Base-by-base conservation (phyloP, 2,329 filamentous ascomycete genomes). In the Neofusicoccum umdonicola region DNA sequence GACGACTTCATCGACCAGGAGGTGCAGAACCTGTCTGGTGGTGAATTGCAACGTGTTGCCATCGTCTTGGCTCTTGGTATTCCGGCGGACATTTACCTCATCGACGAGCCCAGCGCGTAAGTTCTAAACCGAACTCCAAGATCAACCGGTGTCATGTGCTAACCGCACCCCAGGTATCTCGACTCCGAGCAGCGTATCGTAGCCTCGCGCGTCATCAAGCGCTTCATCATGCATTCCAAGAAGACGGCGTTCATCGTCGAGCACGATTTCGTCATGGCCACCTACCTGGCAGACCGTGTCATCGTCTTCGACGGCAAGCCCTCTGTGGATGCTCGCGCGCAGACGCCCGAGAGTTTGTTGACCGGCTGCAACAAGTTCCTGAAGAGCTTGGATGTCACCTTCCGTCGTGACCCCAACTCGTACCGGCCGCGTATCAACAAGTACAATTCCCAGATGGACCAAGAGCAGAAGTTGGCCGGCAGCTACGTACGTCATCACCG, bases 191-290 rank as follows among this genome's bases (percentile, higher is more conserved):
- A 99, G 82, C 94, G 95, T 90, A 97, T 99, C 76, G 89, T 99
- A 72, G 94, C 93, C 67, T 90, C 94, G 51, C 90, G 93, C 76
- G 96, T 99, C 77, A 99, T 99, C 83, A 99, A 99, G 86, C 90
- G 95, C 70, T 99, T 96, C 86, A 99, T 99, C 81, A 99, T 99
- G 95, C 94, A 99, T 84, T 89, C 93, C 73, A 98, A 98, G 88
- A 98, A 98, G 88, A 99, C 95, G 0, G 95, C 95, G 58, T 99
- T 99, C 79, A 88, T 99, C 71, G 94, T 99, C 77, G 95, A 99
- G 88, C 95, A 99, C 90, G 95, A 99, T 86, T 98, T 99, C 84
- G 97, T 98, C 83, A 97, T 98, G 93, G 87, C 88, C 45, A 90
- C 88, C 48, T 90, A 90, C 74, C 84, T 90, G 52, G 88, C 95